Conservation (phyloP, 2,329 filamentous ascomycete species). For the Shiraia bambusicola region DNA sequence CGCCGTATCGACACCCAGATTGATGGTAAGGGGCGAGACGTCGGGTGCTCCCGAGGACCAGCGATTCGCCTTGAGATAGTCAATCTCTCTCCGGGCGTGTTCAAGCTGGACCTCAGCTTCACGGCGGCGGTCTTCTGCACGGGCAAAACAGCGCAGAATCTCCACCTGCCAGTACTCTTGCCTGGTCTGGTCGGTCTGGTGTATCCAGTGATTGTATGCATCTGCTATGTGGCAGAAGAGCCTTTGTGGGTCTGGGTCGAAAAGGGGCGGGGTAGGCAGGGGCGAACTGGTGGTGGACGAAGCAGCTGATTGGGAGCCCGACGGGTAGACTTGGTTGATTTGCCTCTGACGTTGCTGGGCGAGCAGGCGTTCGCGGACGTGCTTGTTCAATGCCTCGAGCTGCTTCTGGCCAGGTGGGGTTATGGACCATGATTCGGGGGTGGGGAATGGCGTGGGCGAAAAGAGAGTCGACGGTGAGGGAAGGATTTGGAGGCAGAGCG, state of each 20-base stretch:
- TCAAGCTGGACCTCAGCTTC: constrained; percentile 44
- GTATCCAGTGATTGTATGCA: constrained; percentile 75
- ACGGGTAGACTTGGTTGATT: constrained; percentile 39
- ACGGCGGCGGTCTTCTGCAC: constrained; percentile 41
- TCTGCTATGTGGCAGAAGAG: constrained; percentile 74
- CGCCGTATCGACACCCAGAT: constrained; percentile 40
- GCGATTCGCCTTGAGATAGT: constrained; percentile 42
- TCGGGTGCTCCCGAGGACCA: constrained; percentile 31
- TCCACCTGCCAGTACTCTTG: constrained; percentile 51
- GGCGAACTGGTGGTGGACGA: constrained; percentile 37
- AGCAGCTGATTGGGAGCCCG: constrained; percentile 26
- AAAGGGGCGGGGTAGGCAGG: constrained; percentile 41
- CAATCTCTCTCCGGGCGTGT: constrained; percentile 45
- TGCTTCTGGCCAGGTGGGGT: constrained; percentile 73
- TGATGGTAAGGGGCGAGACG: constrained; percentile 39
- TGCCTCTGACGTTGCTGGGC: constrained; percentile 39
- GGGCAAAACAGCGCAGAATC: constrained; percentile 49
- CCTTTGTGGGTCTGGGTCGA: constrained; percentile 66
- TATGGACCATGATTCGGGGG: constrained; percentile 78
- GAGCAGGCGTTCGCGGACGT: constrained; percentile 66
- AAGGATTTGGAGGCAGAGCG: constrained; percentile 78
- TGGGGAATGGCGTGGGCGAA: constrained; percentile 76
- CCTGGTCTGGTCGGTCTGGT: constrained; percentile 55
- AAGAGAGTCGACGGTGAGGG: constrained; percentile 80
- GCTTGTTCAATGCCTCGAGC: constrained; percentile 67